Evolutionary conservation across 1,139 yeast species (phyloP).

Genomic region (Saccharomycopsis hybrid): DNA sequence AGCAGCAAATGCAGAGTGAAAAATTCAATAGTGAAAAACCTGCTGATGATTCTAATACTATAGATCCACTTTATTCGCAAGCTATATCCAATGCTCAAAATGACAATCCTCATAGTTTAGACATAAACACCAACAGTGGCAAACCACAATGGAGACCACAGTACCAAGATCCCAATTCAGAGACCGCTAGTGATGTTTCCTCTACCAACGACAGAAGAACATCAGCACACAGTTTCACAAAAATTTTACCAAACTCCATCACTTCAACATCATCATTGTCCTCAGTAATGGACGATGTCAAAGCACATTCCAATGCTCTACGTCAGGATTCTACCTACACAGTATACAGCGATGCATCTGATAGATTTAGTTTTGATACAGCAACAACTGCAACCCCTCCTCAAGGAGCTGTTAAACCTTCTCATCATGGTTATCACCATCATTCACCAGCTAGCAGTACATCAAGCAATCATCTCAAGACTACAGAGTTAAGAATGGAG

Average conservation of each 20-base stretch:
- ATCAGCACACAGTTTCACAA: conserved; percentile 27
- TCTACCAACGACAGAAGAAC: conserved; percentile 26
- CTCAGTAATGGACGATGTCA: conserved; percentile 2
- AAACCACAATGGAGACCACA: conserved; percentile 5
- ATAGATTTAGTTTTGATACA: conserved; percentile 15
- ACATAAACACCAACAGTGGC: not conserved
- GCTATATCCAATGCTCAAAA: too few species aligned
- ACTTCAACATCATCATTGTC: conserved; percentile 6
- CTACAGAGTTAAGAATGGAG: conserved; percentile 9
- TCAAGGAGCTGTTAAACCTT: not conserved
- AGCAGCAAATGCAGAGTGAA: conserved; percentile 7
- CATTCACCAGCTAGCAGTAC: conserved; percentile 12
- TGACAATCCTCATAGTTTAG: not conserved
- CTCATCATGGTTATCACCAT: not conserved
- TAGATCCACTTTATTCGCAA: not conserved
- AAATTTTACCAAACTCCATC: conserved; percentile 5
- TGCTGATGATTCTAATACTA: not conserved
- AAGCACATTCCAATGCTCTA: not conserved
- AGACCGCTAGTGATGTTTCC: not conserved
- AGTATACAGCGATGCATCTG: conserved; percentile 17
- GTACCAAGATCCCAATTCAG: conserved; percentile 2
- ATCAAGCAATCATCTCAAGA: conserved; percentile 2
- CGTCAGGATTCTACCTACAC: conserved; percentile 16
- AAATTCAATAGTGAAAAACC: not conserved
- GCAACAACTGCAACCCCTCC: not conserved